Evolutionary conservation across 2,329 filamentous ascomycete species (phyloP).

Genomic region (Lachnellula subtilissima): DNA sequence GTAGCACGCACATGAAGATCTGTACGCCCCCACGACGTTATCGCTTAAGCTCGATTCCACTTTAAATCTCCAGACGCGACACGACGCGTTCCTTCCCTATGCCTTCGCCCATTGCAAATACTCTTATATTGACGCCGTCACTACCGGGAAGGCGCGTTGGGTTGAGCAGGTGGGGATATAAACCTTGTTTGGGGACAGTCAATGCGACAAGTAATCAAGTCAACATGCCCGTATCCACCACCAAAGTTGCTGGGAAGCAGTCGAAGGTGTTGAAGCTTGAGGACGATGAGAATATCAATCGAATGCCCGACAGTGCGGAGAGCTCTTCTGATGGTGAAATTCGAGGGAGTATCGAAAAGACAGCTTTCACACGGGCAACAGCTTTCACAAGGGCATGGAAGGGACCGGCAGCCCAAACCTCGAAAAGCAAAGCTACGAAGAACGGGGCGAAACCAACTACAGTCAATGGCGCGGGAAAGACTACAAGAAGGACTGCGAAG

Average conservation of each 20-base stretch:
- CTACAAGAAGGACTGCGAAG: not conserved
- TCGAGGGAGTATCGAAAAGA: not conserved
- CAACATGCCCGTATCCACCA: slow-evolving; percentile 5
- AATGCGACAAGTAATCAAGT: not conserved
- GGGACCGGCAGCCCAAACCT: not conserved
- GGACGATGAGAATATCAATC: slow-evolving; percentile 10
- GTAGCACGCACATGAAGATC: slow-evolving; percentile 1
- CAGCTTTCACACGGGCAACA: not conserved
- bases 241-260: not conserved
- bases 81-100: slow-evolving; percentile 13
- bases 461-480: not conserved
- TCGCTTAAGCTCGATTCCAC: slow-evolving; percentile 5
- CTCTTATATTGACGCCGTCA: not conserved
- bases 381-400: not conserved
- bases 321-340: slow-evolving; percentile 1
- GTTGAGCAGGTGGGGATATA: slow-evolving; percentile 1
- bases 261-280: not conserved
- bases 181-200: not conserved
- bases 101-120: not conserved
- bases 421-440: not conserved
- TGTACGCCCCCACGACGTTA: slow-evolving; percentile 1
- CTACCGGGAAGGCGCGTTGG: slow-evolving; percentile 6
- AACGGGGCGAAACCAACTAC: not conserved
- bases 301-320: slow-evolving; percentile 6
- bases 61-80: slow-evolving; percentile 2